phyloP scores from a whole-genome alignment of 2,329 filamentous ascomycete genomes.

The Gyromitra esculenta region DNA sequence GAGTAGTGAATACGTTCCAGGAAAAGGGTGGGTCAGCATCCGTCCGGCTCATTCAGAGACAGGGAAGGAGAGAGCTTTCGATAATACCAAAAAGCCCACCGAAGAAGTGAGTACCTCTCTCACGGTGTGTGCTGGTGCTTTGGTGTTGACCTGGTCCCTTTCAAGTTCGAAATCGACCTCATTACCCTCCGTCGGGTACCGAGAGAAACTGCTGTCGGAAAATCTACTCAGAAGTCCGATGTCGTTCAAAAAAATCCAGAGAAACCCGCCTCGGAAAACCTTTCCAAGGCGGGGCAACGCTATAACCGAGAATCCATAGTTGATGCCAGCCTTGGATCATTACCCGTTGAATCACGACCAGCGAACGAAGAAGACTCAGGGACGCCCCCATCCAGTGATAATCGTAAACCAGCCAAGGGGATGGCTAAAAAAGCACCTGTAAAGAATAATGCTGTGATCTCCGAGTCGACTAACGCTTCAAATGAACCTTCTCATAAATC shows the following conservation, averaged over 20 bases:
- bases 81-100: neutral
- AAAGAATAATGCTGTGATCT: neutral
- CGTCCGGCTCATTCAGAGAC: neutral
- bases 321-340: neutral
- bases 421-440: neutral
- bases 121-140: neutral
- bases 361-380: neutral
- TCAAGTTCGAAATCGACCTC: constrained; percentile 41
- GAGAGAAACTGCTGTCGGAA: neutral
- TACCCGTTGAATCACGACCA: neutral
- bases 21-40: constrained; percentile 32
- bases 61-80: neutral
- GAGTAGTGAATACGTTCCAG: constrained; percentile 30
- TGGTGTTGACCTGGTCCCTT: neutral
- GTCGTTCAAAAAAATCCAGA: neutral
- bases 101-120: constrained; percentile 15
- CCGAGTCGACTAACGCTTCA: neutral
- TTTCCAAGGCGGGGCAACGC: neutral
- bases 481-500: neutral
- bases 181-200: constrained; percentile 37
- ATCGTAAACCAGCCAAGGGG: neutral
- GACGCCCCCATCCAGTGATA: neutral
- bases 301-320: neutral
- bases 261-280: neutral
- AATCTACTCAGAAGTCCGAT: neutral